These are phyloP conservation scores for Entelexis paramagnoliae DNA, from an alignment of 1,139 yeast genomes.

Conservation along the genomic window DNA sequence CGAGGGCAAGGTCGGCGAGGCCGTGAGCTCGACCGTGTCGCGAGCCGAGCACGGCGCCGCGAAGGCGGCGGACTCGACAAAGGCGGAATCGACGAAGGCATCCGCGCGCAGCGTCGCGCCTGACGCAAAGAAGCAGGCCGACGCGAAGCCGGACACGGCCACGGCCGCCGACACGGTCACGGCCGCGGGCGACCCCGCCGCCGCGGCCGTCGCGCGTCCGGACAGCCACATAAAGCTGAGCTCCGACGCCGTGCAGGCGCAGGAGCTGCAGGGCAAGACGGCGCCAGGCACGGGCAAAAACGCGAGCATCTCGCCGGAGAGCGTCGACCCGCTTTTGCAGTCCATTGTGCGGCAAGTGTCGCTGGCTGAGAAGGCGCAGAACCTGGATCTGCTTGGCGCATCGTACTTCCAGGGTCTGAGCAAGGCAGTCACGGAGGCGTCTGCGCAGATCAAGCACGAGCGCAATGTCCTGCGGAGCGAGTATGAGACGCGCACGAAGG, in stretches of 20 bases:
- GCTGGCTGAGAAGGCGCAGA: slow-evolving; percentile 26
- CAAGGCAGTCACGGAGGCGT: slow-evolving; percentile 19
- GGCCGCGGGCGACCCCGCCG: too few relatives aligned
- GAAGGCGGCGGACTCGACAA: neutral
- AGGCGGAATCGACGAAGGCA: neutral
- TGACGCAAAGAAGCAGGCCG: neutral
- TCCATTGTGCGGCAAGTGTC: slow-evolving; percentile 1
- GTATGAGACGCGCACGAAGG: slow-evolving; percentile 17
- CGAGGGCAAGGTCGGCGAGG: slow-evolving; percentile 3
- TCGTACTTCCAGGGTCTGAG: slow-evolving; percentile 26
- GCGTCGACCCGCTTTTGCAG: slow-evolving; percentile 34
- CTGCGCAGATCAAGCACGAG: slow-evolving; percentile 27
- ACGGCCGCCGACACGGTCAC: neutral
- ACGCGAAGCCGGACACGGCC: neutral
- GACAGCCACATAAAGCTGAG: neutral
- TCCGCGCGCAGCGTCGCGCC: neutral
- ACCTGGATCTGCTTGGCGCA: slow-evolving; percentile 38
- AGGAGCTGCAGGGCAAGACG: neutral
- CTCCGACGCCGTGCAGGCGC: neutral
- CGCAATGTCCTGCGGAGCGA: slow-evolving; percentile 25
- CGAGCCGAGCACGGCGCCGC: neutral
- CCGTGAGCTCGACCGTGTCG: slow-evolving; percentile 2
- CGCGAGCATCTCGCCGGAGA: slow-evolving; percentile 2
- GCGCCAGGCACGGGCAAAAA: neutral
- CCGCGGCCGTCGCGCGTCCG: too few relatives aligned